Base-by-base conservation (phyloP, 2,329 filamentous ascomycete species). In the Aspergillus versicolor region DNA sequence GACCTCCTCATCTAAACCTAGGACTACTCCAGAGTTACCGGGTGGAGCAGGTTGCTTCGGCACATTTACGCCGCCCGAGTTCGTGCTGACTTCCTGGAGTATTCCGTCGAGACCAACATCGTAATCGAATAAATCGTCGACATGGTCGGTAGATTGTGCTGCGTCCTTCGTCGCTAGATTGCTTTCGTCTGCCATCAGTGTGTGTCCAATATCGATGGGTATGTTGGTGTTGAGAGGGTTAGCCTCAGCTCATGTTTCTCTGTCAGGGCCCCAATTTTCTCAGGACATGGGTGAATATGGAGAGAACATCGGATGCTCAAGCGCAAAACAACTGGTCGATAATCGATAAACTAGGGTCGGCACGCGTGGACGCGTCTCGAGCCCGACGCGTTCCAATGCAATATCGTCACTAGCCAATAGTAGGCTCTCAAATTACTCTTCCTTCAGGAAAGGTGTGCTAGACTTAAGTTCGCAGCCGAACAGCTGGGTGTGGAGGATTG, bases 1-100 rank as follows among this genome's bases (percentile, higher is more conserved):
- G 52, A 99, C 84, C 67, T 96, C 91, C 68, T 95, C 86, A 63
- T 97, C 92, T 56, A 97, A 86, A 45, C 92, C 92, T 2, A 96
- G 76, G 1, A 81, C 81, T 8, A 79, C 81, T 27, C 81, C 80
- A 63, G 83, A 82, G 60, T 79, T 81, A 58, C 73, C 70, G 22
- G 54, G 66, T 44, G 56, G 53, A 32, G 61, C 51, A 43, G 58
- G 53, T 58, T 52, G 61, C 24, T 64, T 71, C 52, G 65, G 40
- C 9, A 56, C 47, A 53, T 67, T 61, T 27, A 57, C 48, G 11
- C 21, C 53, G 27, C 24, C 65, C 34, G 60, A 49, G 15, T 47
- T 62, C 52, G 40, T 69, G 50, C 64, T 74, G 7, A 75, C 66
- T 44, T 78, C 75, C 52, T 75, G 71, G 32, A 82, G 73, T 53